Conservation (phyloP, 148 eudicot genomes). For the Persicaria maculosa region DNA sequence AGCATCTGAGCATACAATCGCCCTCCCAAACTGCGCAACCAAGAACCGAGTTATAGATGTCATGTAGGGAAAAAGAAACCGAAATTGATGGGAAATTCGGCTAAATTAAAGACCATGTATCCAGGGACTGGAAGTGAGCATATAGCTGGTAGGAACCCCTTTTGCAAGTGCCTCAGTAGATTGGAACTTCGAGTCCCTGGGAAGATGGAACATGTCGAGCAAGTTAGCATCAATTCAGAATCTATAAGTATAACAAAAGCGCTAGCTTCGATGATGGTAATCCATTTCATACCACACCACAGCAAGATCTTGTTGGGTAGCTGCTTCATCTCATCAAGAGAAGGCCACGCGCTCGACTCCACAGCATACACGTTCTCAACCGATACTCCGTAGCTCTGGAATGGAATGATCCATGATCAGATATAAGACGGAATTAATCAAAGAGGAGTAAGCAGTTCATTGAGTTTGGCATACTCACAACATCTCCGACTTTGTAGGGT, state of each 20-base stretch:
- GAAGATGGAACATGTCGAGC: not conserved
- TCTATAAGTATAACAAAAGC: not conserved
- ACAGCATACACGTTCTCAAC: constrained; percentile 61
- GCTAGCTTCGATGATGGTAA: not conserved
- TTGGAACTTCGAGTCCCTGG: constrained; percentile 78
- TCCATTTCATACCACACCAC: constrained; percentile 65
- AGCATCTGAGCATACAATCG: constrained; percentile 75
- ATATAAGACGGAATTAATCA: not conserved
- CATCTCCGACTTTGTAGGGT: constrained; percentile 63
- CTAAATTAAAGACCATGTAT: constrained; percentile 49
- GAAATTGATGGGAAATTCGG: not conserved
- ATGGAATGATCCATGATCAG: not conserved
- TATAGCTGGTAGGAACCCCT: constrained; percentile 65
- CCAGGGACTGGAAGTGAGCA: constrained; percentile 74
- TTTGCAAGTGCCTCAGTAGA: constrained; percentile 67
- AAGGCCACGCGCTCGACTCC: constrained; percentile 55
- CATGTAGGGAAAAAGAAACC: not conserved
- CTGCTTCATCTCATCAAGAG: constrained; percentile 60
- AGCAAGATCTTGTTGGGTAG: constrained; percentile 73
- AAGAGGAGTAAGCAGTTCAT: not conserved
- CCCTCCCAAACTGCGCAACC: constrained; percentile 57
- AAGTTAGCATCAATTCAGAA: not conserved
- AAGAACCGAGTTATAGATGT: not conserved
- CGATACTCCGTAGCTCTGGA: constrained; percentile 61
- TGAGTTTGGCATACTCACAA: constrained; percentile 29